These are phyloP conservation scores for Fusarium nygamai DNA, from an alignment of 2,329 filamentous ascomycete species.

Conservation along the genomic window DNA sequence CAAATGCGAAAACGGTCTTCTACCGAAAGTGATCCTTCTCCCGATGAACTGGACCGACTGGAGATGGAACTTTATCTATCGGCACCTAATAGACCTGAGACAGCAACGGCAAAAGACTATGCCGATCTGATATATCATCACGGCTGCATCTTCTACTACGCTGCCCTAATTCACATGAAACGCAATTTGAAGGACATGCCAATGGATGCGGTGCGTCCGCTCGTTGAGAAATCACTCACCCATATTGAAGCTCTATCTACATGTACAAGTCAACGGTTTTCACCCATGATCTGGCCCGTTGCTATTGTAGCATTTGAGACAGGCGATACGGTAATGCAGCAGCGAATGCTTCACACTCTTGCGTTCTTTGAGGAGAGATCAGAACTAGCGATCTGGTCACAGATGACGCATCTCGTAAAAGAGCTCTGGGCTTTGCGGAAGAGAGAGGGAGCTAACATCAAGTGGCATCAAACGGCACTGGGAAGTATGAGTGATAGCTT, in stretches of 20 bases:
- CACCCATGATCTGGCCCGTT: conserved; percentile 40
- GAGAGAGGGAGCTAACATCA: conserved; percentile 26
- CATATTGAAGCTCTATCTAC: conserved; percentile 33
- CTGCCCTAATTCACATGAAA: conserved; percentile 40
- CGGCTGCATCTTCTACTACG: conserved; percentile 40
- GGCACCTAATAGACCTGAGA: conserved; percentile 24
- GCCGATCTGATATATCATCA: conserved; percentile 39
- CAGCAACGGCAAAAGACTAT: conserved; percentile 21
- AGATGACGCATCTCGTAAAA: conserved; percentile 27
- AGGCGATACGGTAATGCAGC: conserved; percentile 16
- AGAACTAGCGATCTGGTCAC: conserved; percentile 35
- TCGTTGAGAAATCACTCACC: conserved; percentile 37
- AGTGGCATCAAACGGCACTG: conserved; percentile 36
- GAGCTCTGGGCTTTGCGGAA: conserved; percentile 35
- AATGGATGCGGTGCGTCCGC: conserved; percentile 33
- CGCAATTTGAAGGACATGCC: conserved; percentile 36
- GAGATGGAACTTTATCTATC: conserved; percentile 38
- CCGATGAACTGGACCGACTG: conserved; percentile 29
- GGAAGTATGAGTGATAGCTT: conserved; percentile 37
- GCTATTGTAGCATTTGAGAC: conserved; percentile 39
- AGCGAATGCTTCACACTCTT: conserved; percentile 36
- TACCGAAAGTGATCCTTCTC: background rate
- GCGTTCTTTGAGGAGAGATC: conserved; percentile 28
- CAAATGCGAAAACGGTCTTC: conserved; percentile 27
- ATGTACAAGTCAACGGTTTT: conserved; percentile 30